Evolutionary conservation across 2,329 filamentous ascomycete species (phyloP), one percentile per base, ranked within the genome.

Genomic region (Ascochyta rabiei): DNA sequence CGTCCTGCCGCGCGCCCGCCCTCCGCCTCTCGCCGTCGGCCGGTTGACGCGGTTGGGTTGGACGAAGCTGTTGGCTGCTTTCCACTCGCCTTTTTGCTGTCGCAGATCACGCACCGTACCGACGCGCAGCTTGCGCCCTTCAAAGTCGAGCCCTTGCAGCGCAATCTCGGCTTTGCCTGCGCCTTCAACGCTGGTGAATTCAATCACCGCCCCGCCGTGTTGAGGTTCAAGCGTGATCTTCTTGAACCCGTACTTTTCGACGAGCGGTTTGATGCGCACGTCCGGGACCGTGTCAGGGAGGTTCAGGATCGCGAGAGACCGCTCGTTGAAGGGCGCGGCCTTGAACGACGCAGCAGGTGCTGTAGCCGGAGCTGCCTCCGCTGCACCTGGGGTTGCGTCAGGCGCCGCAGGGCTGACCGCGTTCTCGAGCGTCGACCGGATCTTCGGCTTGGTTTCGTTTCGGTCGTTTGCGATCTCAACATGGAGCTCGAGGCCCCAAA

Each of bases 211-310:
- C 12, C 92, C 93, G 53, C 88, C 87, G 59, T 96, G 90, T 56
- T 91, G 85, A 1, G 92, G 91, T 40, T 91, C 87, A 10, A 97
- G 81, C 12, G 89, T 82, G 4, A 98, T 81, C 73, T 93, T 93
- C 60, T 87, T 81, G 21, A 97, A 81, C 0, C 91, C 92, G 39
- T 87, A 82, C 1, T 86, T 82, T 63, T 91, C 88, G 8, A 89
- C 86, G 2, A 96, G 79, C 0, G 86, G 82, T 39, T 85, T 85
- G 49, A 99, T 85, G 26, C 93, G 90, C 1, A 89, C 86, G 67
- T 96, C 91, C 61, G 96, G 97, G 67, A 98, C 86, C 0, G 93
- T 98, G 69, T 98, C 95, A 0, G 95, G 91, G 1, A 99, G 80
- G 59, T 93, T 89, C 76, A 97, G 85, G 24, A 99, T 79, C 9